Conservation (phyloP, 2,329 filamentous ascomycete species). For the Penicillium vulpinum region DNA sequence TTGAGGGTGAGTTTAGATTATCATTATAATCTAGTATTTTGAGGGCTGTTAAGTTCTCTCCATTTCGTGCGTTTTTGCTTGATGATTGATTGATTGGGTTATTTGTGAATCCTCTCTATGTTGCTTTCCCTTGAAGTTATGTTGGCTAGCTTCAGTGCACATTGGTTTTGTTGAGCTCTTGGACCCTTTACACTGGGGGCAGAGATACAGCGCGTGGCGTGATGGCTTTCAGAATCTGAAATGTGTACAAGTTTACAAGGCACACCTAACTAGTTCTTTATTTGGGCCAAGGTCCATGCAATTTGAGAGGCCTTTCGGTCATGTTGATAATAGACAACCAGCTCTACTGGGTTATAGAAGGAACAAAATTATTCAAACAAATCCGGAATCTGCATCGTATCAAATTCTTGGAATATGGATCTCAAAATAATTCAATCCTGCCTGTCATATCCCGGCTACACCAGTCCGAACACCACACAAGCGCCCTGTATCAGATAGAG, state of each 20-base stretch:
- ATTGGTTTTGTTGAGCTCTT: not conserved
- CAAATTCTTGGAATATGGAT: conserved; percentile 1
- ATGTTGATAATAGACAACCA: not conserved
- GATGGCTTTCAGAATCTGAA: not conserved
- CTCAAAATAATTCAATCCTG: conserved; percentile 20
- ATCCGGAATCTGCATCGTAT: conserved; percentile 9
- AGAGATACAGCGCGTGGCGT: not conserved
- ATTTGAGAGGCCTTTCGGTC: not conserved
- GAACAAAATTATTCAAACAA: not conserved
- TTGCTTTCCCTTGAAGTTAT: conserved; percentile 1
- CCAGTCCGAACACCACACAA: conserved; percentile 25
- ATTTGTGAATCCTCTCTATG: not conserved
- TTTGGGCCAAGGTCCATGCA: not conserved
- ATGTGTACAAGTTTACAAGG: not conserved
- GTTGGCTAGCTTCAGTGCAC: not conserved
- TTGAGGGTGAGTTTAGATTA: not conserved
- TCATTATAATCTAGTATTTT: not conserved
- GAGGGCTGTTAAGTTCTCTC: not conserved
- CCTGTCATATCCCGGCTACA: conserved; percentile 21
- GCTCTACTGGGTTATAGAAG: not conserved
- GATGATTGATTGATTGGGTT: not conserved
- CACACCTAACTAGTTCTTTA: not conserved
- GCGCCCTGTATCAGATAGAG: conserved; percentile 23
- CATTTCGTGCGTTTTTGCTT: not conserved
- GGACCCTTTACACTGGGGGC: not conserved